Evolutionary conservation across 441 rosid genomes (phyloP).

Genomic region (Melastoma candidum): DNA sequence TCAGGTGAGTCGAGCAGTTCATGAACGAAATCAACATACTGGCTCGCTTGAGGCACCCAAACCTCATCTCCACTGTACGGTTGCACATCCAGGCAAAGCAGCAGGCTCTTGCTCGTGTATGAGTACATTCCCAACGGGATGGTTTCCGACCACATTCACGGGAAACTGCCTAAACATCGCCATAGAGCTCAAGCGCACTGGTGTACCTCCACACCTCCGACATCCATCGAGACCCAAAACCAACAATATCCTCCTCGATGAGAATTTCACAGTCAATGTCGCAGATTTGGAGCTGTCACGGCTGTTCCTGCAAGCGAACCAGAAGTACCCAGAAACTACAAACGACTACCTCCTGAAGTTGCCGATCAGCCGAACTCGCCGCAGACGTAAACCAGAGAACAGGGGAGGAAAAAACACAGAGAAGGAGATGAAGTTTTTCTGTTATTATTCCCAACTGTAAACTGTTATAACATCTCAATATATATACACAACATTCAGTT

Average conservation of each 20-base stretch:
- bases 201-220: conserved; percentile 15
- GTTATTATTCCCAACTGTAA: too few species aligned
- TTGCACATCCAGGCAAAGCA: conserved; percentile 13
- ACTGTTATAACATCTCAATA: too few species aligned
- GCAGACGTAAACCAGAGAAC: too few species aligned
- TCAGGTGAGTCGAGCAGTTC: conserved; percentile 12
- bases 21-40: conserved; percentile 9
- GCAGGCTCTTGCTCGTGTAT: conserved; percentile 11
- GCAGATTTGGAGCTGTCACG: conserved; percentile 14
- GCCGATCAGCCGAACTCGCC: too few species aligned
- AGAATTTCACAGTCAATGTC: conserved; percentile 13
- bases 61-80: conserved; percentile 10
- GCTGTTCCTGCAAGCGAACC: not conserved
- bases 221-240: conserved; percentile 15
- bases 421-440: too few species aligned
- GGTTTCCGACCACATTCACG: conserved; percentile 8
- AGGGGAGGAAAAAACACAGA: too few species aligned
- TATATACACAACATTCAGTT: too few species aligned
- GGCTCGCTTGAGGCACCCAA: conserved; percentile 8
- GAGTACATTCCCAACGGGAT: conserved; percentile 11
- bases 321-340: too few species aligned
- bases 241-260: conserved; percentile 14
- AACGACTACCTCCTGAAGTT: too few species aligned
- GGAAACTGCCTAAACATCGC: conserved; percentile 11
- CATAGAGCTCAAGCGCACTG: conserved; percentile 10